Percentiles rank a stretch among this genome's conserved stretches.
These are phyloP conservation scores for Cicer chorassanicum DNA, from an alignment of 306 rosid genomes.

Conservation along the genomic window DNA sequence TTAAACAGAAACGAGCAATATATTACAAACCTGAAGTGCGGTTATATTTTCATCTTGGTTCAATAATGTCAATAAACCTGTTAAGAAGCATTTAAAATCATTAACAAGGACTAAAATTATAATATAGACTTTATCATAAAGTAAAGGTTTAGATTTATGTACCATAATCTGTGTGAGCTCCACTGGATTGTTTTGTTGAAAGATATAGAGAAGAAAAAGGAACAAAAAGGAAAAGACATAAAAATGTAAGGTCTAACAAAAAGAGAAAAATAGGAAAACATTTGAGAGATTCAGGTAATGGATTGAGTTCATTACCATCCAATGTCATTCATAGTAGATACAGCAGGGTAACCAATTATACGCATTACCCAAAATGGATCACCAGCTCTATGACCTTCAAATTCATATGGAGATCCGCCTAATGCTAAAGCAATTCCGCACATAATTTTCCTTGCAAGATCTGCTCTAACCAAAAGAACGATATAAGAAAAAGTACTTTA, in stretches of 20 bases:
- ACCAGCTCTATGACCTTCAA: conserved; percentile 93
- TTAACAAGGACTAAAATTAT: conserved; percentile 34
- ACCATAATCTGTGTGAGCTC: conserved; percentile 97
- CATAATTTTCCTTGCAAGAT: conserved; percentile 81
- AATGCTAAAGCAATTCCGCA: conserved; percentile 87
- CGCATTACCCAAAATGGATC: conserved; percentile 92
- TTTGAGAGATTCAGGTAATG: background rate
- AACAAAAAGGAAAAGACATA: conserved; percentile 43
- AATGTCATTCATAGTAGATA: conserved; percentile 58
- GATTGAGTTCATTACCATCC: conserved; percentile 76
- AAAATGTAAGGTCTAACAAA: conserved; percentile 38
- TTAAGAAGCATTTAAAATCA: conserved; percentile 39
- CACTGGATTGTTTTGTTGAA: conserved; percentile 58
- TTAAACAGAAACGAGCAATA: background rate
- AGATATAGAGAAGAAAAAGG: conserved; percentile 35
- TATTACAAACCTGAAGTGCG: conserved; percentile 78
- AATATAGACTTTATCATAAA: conserved; percentile 25
- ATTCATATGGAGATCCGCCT: conserved; percentile 86
- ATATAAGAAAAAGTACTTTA: conserved; percentile 11
- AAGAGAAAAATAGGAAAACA: conserved; percentile 3
- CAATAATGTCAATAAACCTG: conserved; percentile 89
- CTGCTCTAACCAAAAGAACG: conserved; percentile 53
- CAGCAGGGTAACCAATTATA: conserved; percentile 77
- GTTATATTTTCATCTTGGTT: conserved; percentile 84
- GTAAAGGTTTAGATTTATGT: conserved; percentile 39